Conservation (phyloP, 2,329 filamentous ascomycete genomes). For the Monosporascus sp. region DNA sequence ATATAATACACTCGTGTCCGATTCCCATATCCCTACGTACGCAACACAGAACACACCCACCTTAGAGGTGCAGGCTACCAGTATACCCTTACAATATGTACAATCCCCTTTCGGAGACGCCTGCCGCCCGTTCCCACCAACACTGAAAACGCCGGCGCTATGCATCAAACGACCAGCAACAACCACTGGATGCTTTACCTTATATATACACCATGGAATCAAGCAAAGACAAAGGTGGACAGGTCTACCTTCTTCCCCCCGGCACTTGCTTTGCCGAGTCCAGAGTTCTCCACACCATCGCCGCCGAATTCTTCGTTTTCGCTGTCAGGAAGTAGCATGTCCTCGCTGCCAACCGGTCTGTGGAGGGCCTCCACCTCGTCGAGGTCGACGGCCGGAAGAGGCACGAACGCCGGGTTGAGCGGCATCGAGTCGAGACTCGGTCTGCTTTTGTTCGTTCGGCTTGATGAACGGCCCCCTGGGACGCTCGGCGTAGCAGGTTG, state of each 20-base stretch:
- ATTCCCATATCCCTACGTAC: too few species aligned
- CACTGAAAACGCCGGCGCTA: slow-evolving; percentile 13
- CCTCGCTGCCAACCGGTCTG: slow-evolving; percentile 46
- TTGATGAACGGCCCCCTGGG: slow-evolving; percentile 13
- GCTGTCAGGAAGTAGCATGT: slow-evolving; percentile 50
- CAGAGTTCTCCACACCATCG: slow-evolving; percentile 17
- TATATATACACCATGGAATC: slow-evolving; percentile 2
- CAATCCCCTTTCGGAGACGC: neutral
- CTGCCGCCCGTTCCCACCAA: neutral
- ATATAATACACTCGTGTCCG: too few species aligned
- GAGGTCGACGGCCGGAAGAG: slow-evolving; percentile 49
- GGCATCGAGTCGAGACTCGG: slow-evolving; percentile 32
- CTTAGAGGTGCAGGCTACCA: neutral
- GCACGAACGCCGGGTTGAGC: slow-evolving; percentile 50
- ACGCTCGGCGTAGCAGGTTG: slow-evolving; percentile 21
- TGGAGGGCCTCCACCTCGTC: slow-evolving; percentile 50
- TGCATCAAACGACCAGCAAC: slow-evolving; percentile 11
- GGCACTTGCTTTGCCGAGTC: slow-evolving; percentile 7
- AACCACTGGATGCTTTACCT: slow-evolving; percentile 4
- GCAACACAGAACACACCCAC: too few species aligned
- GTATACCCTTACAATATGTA: neutral
- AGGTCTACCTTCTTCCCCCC: slow-evolving; percentile 37
- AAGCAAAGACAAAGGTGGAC: slow-evolving; percentile 41
- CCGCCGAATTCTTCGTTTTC: slow-evolving; percentile 26
- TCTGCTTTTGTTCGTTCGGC: slow-evolving; percentile 18